phyloP scores from a whole-genome alignment of 78 protist genomes.

The Dictyostelium citrinum region DNA sequence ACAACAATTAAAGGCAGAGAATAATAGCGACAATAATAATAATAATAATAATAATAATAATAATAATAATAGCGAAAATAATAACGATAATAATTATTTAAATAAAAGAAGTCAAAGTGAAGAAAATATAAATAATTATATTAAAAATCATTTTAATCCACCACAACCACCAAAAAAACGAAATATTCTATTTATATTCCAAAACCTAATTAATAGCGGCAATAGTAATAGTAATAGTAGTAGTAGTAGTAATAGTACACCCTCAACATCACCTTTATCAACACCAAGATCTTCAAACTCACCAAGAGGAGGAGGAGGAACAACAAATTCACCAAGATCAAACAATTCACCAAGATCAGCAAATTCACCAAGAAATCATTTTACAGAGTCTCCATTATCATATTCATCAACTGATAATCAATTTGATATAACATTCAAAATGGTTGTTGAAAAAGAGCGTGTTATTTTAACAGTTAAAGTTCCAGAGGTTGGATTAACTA shows the following conservation, averaged over 20 bases:
- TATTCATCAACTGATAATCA: background rate
- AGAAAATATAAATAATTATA: background rate
- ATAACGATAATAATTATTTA: background rate
- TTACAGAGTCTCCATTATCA: too few relatives aligned
- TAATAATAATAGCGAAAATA: background rate
- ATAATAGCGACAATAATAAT: background rate
- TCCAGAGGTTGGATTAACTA: constrained; percentile 56
- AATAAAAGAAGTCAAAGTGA: background rate
- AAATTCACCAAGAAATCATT: background rate
- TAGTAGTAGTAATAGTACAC: constrained; percentile 1
- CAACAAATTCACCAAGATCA: background rate
- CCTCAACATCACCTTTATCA: background rate
- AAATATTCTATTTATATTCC: background rate
- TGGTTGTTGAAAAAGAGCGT: constrained; percentile 23
- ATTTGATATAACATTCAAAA: background rate
- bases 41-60: background rate
- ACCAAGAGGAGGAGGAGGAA: background rate
- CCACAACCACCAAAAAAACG: background rate
- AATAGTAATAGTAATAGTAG: background rate
- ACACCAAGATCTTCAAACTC: background rate
- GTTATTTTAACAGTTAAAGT: constrained; percentile 46
- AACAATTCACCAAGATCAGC: background rate
- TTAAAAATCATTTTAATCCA: constrained; percentile 5
- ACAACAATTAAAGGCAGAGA: background rate
- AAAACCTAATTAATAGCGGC: background rate